Conservation (phyloP, 352 stramenopile species). For the Globisporangium parvum region DNA sequence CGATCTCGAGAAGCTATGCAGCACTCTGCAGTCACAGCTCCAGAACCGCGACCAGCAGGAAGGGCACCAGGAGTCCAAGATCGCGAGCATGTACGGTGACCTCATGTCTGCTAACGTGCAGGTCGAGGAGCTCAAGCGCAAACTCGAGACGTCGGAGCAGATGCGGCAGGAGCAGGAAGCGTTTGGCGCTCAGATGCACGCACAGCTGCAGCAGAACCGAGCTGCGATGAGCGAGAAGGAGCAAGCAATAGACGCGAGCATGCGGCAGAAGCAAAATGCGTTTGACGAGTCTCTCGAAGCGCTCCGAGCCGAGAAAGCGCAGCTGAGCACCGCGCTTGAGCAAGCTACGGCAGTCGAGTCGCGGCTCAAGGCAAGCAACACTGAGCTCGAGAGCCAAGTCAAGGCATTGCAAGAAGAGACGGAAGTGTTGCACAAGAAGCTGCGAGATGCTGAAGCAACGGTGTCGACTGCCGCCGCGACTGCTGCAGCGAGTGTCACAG, state of each 20-base stretch:
- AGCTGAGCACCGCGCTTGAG: conserved; percentile 35
- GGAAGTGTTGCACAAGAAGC: conserved; percentile 32
- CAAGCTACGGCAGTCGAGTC: conserved; percentile 24
- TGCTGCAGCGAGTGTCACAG: conserved; percentile 2
- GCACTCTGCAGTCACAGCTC: conserved; percentile 48
- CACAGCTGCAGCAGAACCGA: conserved; percentile 45
- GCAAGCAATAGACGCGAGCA: conserved; percentile 25
- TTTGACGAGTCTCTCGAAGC: conserved; percentile 22
- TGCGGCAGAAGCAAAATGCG: conserved; percentile 33
- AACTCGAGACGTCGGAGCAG: conserved; percentile 58
- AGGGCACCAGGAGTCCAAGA: conserved; percentile 63
- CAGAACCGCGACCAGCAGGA: conserved; percentile 54
- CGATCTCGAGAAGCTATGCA: conserved; percentile 57
- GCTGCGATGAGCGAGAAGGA: conserved; percentile 43
- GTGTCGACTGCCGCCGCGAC: conserved; percentile 3
- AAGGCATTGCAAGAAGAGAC: conserved; percentile 29
- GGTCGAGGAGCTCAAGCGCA: conserved; percentile 62
- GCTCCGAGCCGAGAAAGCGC: conserved; percentile 36
- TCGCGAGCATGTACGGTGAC: conserved; percentile 60
- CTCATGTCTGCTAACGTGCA: conserved; percentile 74
- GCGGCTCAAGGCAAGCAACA: conserved; percentile 22
- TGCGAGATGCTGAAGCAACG: conserved; percentile 17
- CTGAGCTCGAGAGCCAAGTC: conserved; percentile 29
- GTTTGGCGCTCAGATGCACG: conserved; percentile 44
- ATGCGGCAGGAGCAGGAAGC: conserved; percentile 58